Base-by-base conservation (phyloP, 148 eudicot species). In the Amaranthus cruentus region DNA sequence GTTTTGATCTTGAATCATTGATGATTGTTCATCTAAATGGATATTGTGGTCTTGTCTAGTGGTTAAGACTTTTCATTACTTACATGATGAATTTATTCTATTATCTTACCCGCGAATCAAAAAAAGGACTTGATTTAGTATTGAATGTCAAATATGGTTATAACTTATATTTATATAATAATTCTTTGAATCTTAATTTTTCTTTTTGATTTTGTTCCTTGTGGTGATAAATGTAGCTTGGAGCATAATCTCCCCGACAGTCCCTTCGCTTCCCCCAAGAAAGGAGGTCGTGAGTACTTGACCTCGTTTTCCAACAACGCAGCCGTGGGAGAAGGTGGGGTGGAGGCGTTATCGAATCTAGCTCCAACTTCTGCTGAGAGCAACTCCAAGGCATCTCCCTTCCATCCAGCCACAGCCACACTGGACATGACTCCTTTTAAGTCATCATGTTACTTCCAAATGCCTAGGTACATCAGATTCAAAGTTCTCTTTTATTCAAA, bases 241-340 rank as follows among this genome's bases (percentile, higher is more conserved):
- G 98, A 90, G 77, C 93, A 87, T 80, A 86, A 89, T 71, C 96
- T 93, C 70, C 98, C 98, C 2, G 98, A 93, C 43, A 93, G 89
- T 42, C 96, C 93, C 9, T 93, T 93, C 61, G 96, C 96, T 13
- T 93, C 98, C 9, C 93, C 96, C 4, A 81, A 76, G 6, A 88
- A 85, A 84, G 90, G 91, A 3, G 78, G 79, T 2, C 76, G 73
- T 10, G 80, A 81, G 54, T 78, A 66, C 67, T 8, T 14, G 73
- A 82, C 84, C 0, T 73, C 84, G 65, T 92, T 88, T 61, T 74
- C 84, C 4, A 62, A 69, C 61, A 66, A 18, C 54, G 21, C 55
- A 44, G 59, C 42, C 42, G 78, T 56, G 44, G 77, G 70, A 28
- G 54, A 65, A 15, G 48, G 28, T 56, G 58, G 79, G 9, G 84